Percentiles rank a stretch among this genome's conserved stretches.
Conservation (phyloP, 768 basidiomycete genomes). For the Auriscalpium vulgare region DNA sequence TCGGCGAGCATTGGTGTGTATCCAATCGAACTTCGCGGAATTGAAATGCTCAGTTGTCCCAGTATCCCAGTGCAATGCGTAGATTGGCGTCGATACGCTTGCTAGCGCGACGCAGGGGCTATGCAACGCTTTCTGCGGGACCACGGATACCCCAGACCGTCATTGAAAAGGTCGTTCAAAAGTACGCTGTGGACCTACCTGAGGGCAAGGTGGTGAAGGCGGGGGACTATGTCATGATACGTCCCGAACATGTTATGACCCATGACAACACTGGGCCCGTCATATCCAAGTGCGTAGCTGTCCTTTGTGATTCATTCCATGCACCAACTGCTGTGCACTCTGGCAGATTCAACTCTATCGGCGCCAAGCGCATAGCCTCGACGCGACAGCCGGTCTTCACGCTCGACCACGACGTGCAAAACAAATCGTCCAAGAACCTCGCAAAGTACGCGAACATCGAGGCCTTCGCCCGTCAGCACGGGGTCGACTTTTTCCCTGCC, state of each 20-base stretch:
- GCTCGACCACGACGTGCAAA: constrained; percentile 97
- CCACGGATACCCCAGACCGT: constrained; percentile 65
- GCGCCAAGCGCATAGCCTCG: constrained; percentile 76
- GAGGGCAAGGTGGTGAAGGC: constrained; percentile 74
- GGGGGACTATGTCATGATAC: constrained; percentile 99
- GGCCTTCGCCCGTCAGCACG: constrained; percentile 76
- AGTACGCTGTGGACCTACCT: constrained; percentile 88
- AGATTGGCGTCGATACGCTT: background rate
- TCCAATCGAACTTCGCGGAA: too few species aligned
- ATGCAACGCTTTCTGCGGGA: constrained; percentile 20
- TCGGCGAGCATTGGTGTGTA: too few species aligned
- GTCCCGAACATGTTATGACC: constrained; percentile 96
- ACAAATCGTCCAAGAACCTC: constrained; percentile 84
- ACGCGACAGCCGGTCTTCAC: constrained; percentile 89
- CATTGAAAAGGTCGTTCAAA: constrained; percentile 97
- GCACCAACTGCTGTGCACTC: background rate
- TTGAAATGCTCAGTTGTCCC: too few species aligned
- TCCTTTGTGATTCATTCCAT: background rate
- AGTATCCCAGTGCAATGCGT: background rate
- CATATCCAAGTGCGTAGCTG: constrained; percentile 76
- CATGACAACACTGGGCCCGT: constrained; percentile 99
- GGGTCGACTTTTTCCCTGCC: constrained; percentile 93
- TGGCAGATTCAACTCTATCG: constrained; percentile 86
- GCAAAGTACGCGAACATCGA: constrained; percentile 91
- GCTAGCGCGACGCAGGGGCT: background rate